Evolutionary conservation across 805 yeast genomes (phyloP).

Genomic region (Ogataea polymorpha): DNA sequence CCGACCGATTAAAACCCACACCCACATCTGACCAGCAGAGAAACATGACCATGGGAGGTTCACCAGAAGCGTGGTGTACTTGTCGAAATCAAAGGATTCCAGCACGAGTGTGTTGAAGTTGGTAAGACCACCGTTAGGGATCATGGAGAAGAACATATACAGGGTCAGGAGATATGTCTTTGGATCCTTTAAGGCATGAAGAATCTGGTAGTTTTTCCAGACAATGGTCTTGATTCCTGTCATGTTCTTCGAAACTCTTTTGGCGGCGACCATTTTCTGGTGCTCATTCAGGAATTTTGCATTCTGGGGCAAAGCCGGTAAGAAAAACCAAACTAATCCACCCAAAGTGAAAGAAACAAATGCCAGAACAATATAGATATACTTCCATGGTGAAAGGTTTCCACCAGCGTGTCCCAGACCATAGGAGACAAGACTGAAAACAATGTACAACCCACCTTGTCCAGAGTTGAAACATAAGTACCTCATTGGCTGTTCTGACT

Average conservation of each 20-base stretch:
- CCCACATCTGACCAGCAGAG: conserved; percentile 25
- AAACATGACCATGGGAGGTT: conserved; percentile 20
- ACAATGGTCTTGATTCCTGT: conserved; percentile 18
- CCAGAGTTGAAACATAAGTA: conserved; percentile 40
- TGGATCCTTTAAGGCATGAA: conserved; percentile 23
- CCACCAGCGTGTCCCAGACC: conserved; percentile 42
- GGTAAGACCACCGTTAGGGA: conserved; percentile 31
- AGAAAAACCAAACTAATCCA: conserved; percentile 24
- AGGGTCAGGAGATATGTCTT: conserved; percentile 21
- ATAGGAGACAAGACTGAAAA: conserved; percentile 52
- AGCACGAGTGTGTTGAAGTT: conserved; percentile 29
- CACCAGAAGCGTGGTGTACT: conserved; percentile 16
- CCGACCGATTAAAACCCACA: conserved; percentile 14
- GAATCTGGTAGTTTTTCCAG: conserved; percentile 25
- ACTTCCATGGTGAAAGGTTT: conserved; percentile 53
- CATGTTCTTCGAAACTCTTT: conserved; percentile 6
- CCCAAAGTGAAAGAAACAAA: conserved; percentile 41
- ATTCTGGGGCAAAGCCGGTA: conserved; percentile 38
- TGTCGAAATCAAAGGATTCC: conserved; percentile 15
- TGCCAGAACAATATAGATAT: conserved; percentile 58
- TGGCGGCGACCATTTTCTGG: conserved; percentile 26
- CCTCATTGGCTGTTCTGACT: conserved; percentile 38
- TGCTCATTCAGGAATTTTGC: conserved; percentile 44
- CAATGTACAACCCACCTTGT: conserved; percentile 41
- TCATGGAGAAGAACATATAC: conserved; percentile 25